A percentile compares a stretch with the other conserved stretches of the same genome.
These are phyloP conservation scores for Pseudogymnoascus destructans DNA, from an alignment of 2,329 filamentous ascomycete species.

Conservation along the genomic window DNA sequence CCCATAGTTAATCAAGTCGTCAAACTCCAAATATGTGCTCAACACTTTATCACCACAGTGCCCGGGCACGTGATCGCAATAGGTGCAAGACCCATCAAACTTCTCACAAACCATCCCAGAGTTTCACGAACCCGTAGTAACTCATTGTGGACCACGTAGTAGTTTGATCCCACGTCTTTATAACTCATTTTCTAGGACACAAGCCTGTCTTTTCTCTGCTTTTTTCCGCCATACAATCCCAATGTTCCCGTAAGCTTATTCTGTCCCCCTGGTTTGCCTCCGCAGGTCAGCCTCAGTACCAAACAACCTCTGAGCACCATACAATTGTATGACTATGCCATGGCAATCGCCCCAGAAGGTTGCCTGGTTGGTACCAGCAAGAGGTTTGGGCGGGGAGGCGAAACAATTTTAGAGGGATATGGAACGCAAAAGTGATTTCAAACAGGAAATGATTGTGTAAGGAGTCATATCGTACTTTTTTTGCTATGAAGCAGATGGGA, in stretches of 20 bases:
- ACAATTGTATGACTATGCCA: not conserved
- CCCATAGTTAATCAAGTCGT: too few species aligned
- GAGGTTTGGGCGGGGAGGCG: not conserved
- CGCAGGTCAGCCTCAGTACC: not conserved
- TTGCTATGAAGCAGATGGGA: not conserved
- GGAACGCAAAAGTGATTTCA: not conserved
- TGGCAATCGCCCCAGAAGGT: not conserved
- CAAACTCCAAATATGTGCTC: not conserved
- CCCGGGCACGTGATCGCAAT: not conserved
- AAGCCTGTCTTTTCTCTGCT: not conserved
- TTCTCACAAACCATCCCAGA: constrained; percentile 7
- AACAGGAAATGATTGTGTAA: not conserved
- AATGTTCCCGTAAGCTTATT: not conserved
- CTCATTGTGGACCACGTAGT: not conserved
- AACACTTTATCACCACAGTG: not conserved
- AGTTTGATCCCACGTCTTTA: not conserved
- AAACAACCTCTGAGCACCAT: not conserved
- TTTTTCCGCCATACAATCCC: not conserved
- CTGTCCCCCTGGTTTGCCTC: not conserved
- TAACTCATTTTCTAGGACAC: not conserved
- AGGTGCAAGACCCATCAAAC: not conserved
- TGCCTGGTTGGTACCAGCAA: not conserved
- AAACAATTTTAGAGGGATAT: not conserved
- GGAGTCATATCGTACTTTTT: not conserved
- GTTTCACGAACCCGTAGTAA: not conserved